Percentiles rank a stretch among this genome's conserved stretches.
phyloP scores from a whole-genome alignment of 768 basidiomycete species.

The Auriscalpium vulgare region DNA sequence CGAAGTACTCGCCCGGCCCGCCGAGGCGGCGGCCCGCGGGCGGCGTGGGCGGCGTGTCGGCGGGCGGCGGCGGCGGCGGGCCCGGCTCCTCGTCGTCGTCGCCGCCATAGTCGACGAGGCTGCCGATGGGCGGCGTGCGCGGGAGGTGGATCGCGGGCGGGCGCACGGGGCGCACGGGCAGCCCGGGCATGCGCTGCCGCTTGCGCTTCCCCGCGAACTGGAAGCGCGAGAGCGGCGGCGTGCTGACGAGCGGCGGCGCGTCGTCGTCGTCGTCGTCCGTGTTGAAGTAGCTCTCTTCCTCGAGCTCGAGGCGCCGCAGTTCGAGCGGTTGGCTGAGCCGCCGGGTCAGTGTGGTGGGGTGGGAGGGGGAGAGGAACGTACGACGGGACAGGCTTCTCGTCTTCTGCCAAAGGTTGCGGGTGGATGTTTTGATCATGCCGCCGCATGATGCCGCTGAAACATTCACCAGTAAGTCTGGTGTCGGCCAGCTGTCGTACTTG shows the following conservation, averaged over 20 bases:
- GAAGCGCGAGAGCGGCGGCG: slow-evolving; percentile 16
- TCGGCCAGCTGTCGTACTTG: slow-evolving; percentile 57
- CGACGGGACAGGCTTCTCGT: slow-evolving; percentile 31
- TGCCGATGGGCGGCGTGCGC: slow-evolving; percentile 45
- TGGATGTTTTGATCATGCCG: slow-evolving; percentile 93
- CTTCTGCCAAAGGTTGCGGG: slow-evolving; percentile 44
- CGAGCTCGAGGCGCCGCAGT: slow-evolving; percentile 51
- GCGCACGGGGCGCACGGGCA: slow-evolving; percentile 12
- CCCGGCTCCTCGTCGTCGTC: slow-evolving; percentile 51
- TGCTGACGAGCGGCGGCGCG: slow-evolving; percentile 24
- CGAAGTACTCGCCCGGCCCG: background rate
- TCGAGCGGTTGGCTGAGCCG: slow-evolving; percentile 8
- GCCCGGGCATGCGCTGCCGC: slow-evolving; percentile 37
- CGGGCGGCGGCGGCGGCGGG: background rate
- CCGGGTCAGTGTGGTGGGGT: background rate
- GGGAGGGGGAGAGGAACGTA: slow-evolving; percentile 21
- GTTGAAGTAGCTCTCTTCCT: slow-evolving; percentile 95
- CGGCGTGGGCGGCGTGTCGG: slow-evolving; percentile 10
- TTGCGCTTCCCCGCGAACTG: slow-evolving; percentile 19
- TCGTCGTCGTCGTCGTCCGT: slow-evolving; percentile 54
- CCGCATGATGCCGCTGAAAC: slow-evolving; percentile 66
- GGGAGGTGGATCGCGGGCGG: slow-evolving; percentile 24
- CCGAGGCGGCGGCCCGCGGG: slow-evolving; percentile 33
- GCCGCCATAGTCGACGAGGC: slow-evolving; percentile 73
- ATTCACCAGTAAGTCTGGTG: slow-evolving; percentile 50